Percentiles rank a stretch among this genome's conserved stretches.
These are phyloP conservation scores for Bothriochloa decipiens DNA, from an alignment of 176 grass and related monocot genomes.

Conservation along the genomic window DNA sequence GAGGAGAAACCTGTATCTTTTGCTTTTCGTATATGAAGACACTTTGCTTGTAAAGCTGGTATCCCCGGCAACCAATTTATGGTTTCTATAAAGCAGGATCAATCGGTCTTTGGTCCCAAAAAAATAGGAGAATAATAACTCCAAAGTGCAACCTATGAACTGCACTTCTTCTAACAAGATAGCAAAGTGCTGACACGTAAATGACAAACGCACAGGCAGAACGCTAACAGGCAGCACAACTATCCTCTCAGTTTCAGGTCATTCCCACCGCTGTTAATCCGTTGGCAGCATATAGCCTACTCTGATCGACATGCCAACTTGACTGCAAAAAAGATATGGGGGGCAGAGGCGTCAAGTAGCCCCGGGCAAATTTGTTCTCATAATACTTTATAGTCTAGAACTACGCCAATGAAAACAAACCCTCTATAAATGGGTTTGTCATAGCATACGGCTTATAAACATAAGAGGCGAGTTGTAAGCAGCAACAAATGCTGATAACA, in stretches of 20 bases:
- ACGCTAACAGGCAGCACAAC: background rate
- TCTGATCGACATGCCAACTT: background rate
- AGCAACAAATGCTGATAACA: conserved; percentile 34
- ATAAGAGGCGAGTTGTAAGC: conserved; percentile 11
- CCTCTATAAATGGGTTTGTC: conserved; percentile 25
- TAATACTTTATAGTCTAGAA: conserved; percentile 3
- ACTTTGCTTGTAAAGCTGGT: no score
- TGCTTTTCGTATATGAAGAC: no score
- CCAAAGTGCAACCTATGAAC: background rate
- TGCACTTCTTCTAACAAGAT: background rate
- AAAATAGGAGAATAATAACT: no score
- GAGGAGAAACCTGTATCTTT: no score
- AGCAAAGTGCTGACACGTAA: background rate
- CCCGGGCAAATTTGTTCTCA: background rate
- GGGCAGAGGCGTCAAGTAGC: background rate
- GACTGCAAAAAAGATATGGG: background rate
- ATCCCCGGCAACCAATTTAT: no score
- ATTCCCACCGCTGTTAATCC: background rate
- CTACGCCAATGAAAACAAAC: conserved; percentile 7
- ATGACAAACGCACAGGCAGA: background rate
- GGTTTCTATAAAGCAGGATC: no score
- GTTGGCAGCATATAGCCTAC: background rate
- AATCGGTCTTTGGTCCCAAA: no score
- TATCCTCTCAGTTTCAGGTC: background rate
- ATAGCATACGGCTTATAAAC: conserved; percentile 35